Base-by-base conservation (phyloP, 345 rosid species). In the Euphorbia lathyris region DNA sequence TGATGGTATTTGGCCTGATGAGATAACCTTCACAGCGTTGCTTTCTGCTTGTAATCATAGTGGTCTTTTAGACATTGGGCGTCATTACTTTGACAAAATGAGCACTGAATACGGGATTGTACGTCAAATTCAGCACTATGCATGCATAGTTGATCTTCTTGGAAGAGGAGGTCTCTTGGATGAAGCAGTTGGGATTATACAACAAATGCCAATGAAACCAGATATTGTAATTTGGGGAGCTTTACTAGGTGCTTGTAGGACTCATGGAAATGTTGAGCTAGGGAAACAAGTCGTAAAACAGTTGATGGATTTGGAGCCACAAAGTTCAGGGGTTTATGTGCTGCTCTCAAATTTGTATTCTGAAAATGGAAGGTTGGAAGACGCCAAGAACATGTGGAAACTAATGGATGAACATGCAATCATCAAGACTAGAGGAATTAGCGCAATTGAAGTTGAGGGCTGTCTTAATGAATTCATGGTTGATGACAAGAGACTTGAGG, bases 81-180 rank as follows among this genome's bases (percentile, higher is more conserved):
- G 69, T 65, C 76, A 59, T 70, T 83, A 73, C 64, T 84, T 79
- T 70, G 58, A 58, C 62, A 67, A 74, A 22, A 83, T 84, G 88
- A 77, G 71, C 51, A 70, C 43, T 34, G 79, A 77, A 10, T 78
- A 74, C 29, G 79, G 82, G 53, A 23, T 88, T 72, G 69, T 19
- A 20, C 86, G 80, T 25, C 81, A 69, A 68, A 84, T 83, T 70
- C 87, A 86, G 53, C 90, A 84, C 71, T 86, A 84, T 20, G 87
- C 89, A 11, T 83, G 88, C 78, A 78, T 86, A 79, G 81, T 86
- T 14, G 90, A 83, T 71, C 77, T 86, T 72, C 45, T 81, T 27
- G 86, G 90, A 30, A 71, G 78, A 75, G 81, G 79, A 23, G 88
- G 87, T 58, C 40, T 73, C 72, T 64, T 81, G 2, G 66, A 53